These are phyloP conservation scores for Kwoniella europaea DNA, from an alignment of 768 basidiomycete genomes.

Conservation along the genomic window DNA sequence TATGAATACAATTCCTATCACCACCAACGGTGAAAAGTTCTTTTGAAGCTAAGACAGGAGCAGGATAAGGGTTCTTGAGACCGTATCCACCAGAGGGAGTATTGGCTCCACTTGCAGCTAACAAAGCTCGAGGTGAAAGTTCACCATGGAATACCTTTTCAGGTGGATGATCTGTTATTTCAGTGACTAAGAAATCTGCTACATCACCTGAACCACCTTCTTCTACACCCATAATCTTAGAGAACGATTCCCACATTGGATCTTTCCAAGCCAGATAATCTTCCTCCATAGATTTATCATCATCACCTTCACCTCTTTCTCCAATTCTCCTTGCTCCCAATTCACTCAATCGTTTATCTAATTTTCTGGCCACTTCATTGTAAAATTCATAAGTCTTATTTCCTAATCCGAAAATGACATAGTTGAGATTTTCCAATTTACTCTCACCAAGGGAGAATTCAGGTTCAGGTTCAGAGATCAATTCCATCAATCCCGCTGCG, in stretches of 20 bases:
- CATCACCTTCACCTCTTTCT: slow-evolving; percentile 92
- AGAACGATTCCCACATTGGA: slow-evolving; percentile 89
- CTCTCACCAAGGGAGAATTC: slow-evolving; percentile 73
- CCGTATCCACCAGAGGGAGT: slow-evolving; percentile 80
- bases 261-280: slow-evolving; percentile 99
- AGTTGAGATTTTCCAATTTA: slow-evolving; percentile 81
- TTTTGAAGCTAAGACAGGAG: slow-evolving; percentile 74
- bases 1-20: slow-evolving; percentile 89
- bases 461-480: slow-evolving; percentile 82
- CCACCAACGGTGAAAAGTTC: slow-evolving; percentile 79
- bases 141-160: slow-evolving; percentile 97
- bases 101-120: slow-evolving; percentile 65
- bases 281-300: slow-evolving; percentile 99
- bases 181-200: slow-evolving; percentile 89
- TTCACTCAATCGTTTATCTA: slow-evolving; percentile 73
- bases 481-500: slow-evolving; percentile 91
- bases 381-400: slow-evolving; percentile 82
- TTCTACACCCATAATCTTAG: slow-evolving; percentile 81
- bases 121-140: slow-evolving; percentile 90
- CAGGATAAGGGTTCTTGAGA: slow-evolving; percentile 93
- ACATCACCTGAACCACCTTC: slow-evolving; percentile 95
- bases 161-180: slow-evolving; percentile 65
- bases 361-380: slow-evolving; percentile 80
- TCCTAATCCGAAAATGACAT: slow-evolving; percentile 91
- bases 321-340: slow-evolving; percentile 87